These are phyloP conservation scores for Pythium chondricola DNA, from an alignment of 352 stramenopile genomes.

Conservation along the genomic window DNA sequence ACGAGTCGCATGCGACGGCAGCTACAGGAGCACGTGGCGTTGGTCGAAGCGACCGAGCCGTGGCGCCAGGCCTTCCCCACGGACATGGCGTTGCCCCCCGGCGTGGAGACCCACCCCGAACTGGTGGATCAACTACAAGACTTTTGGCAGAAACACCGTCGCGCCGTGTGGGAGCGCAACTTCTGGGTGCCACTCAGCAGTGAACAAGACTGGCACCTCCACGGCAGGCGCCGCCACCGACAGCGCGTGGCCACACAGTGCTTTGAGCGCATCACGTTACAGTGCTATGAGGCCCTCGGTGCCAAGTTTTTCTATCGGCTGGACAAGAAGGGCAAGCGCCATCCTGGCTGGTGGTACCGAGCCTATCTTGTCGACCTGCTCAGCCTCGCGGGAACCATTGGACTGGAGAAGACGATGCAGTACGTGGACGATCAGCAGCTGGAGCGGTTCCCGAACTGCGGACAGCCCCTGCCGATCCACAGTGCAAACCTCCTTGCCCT, in stretches of 20 bases:
- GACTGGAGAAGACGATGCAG: constrained; percentile 21
- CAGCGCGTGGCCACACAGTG: constrained; percentile 26
- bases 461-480: constrained; percentile 27
- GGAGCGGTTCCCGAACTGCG: constrained; percentile 39
- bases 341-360: constrained; percentile 57
- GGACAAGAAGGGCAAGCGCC: constrained; percentile 24
- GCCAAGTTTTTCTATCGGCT: constrained; percentile 38
- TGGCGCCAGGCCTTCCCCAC: constrained; percentile 30
- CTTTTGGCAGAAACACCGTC: constrained; percentile 35
- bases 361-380: constrained; percentile 24
- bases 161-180: constrained; percentile 43
- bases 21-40: constrained; percentile 4
- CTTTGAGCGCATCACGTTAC: constrained; percentile 31
- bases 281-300: constrained; percentile 26
- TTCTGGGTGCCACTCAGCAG: constrained; percentile 35
- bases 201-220: constrained; percentile 5
- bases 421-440: constrained; percentile 31
- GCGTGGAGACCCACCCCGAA: constrained; percentile 14
- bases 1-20: background rate
- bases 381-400: constrained; percentile 8
- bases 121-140: constrained; percentile 19
- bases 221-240: constrained; percentile 22
- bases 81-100: constrained; percentile 29
- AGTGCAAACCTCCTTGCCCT: constrained; percentile 26
- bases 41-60: constrained; percentile 25